phyloP scores from a whole-genome alignment of 2,329 filamentous ascomycete genomes.

The Ustilaginoidea virens region DNA sequence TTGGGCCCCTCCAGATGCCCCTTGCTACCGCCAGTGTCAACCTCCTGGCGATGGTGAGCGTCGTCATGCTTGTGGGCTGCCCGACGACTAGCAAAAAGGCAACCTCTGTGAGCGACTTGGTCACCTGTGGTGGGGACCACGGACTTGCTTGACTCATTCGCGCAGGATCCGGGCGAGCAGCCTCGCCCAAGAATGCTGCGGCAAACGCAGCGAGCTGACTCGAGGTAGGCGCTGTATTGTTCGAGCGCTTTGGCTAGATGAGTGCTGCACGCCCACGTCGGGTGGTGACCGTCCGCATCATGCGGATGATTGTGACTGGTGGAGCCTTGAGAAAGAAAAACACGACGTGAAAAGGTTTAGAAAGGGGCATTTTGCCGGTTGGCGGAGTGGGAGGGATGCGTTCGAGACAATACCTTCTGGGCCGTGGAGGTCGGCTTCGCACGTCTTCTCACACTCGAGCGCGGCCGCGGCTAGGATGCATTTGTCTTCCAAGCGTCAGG shows the following conservation, averaged over 20 bases:
- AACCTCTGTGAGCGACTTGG: neutral
- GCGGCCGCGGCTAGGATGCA: conserved; percentile 16
- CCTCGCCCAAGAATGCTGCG: conserved; percentile 16
- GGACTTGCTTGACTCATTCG: conserved; percentile 4
- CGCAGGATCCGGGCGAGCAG: conserved; percentile 14
- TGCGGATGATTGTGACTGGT: conserved; percentile 12
- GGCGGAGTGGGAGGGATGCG: neutral
- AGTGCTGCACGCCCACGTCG: conserved; percentile 13
- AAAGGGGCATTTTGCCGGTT: neutral
- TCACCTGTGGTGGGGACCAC: neutral
- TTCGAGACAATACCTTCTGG: conserved; percentile 10
- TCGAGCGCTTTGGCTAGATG: conserved; percentile 18
- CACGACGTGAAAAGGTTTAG: neutral
- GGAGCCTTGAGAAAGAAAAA: conserved; percentile 4
- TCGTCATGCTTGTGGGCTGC: conserved; percentile 2
- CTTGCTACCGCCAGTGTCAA: conserved; percentile 9
- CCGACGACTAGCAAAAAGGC: conserved; percentile 4
- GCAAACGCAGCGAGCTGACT: conserved; percentile 22
- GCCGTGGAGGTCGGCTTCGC: conserved; percentile 9
- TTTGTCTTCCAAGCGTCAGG: conserved; percentile 11
- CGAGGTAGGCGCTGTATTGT: conserved; percentile 19
- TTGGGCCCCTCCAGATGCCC: conserved; percentile 4
- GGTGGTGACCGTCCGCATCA: conserved; percentile 12
- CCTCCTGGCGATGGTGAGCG: conserved; percentile 9
- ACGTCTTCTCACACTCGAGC: conserved; percentile 15